Conservation (phyloP, 306 rosid species). For the Gynostemma pentaphyllum region DNA sequence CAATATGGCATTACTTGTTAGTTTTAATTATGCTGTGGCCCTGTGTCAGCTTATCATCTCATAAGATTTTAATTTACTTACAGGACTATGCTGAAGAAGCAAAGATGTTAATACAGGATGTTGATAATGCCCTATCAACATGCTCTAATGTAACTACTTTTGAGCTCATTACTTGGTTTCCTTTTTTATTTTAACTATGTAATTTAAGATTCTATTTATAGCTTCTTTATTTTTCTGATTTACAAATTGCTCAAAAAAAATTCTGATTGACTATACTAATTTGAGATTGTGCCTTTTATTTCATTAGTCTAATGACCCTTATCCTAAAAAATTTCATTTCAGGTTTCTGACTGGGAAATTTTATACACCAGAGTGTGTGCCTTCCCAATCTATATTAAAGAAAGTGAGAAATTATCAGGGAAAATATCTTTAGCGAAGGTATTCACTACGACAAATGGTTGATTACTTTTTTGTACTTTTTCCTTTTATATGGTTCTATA, state of each 20-base stretch:
- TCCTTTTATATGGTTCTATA: not conserved
- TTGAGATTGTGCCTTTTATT: constrained; percentile 16
- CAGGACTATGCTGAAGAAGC: constrained; percentile 74
- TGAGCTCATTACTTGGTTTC: not conserved
- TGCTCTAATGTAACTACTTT: constrained; percentile 38
- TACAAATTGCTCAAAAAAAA: too few species aligned
- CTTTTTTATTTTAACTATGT: not conserved
- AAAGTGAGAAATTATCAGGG: constrained; percentile 40
- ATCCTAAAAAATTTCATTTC: constrained; percentile 16
- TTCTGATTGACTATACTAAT: not conserved
- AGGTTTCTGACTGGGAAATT: constrained; percentile 74
- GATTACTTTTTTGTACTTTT: not conserved
- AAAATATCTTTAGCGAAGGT: constrained; percentile 56
- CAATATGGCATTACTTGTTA: constrained; percentile 10
- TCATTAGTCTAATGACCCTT: constrained; percentile 21
- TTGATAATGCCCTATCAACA: constrained; percentile 35
- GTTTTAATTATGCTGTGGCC: constrained; percentile 13
- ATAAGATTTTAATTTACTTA: constrained; percentile 5
- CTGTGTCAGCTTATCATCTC: constrained; percentile 12
- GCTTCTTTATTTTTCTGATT: constrained; percentile 8
- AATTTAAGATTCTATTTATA: not conserved
- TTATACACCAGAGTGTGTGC: constrained; percentile 52
- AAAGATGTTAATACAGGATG: constrained; percentile 39
- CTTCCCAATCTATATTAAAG: constrained; percentile 50
- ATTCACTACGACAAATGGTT: not conserved